Conservation (phyloP, 352 stramenopile species). For the Phytopythium oedochilum region DNA sequence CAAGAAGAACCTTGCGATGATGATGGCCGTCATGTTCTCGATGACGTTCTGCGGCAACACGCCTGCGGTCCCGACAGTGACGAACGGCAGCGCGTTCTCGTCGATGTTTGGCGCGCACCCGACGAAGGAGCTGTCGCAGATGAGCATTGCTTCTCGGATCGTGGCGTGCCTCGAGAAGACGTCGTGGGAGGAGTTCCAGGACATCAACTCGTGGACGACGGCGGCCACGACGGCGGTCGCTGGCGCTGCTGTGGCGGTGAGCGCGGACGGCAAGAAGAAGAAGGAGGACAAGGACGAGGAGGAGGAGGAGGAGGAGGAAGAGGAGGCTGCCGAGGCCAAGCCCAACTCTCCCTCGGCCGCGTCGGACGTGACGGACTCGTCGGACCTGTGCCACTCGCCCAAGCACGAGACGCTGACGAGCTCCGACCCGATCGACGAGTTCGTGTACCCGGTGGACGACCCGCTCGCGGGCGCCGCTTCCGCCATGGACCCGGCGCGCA, state of each 20-base stretch:
- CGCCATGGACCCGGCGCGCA: constrained; percentile 24
- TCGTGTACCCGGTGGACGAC: constrained; percentile 80
- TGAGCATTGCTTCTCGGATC: constrained; percentile 83
- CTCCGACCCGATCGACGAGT: constrained; percentile 74
- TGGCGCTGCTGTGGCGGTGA: constrained; percentile 24
- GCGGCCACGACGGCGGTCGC: constrained; percentile 25
- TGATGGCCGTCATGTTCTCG: constrained; percentile 87
- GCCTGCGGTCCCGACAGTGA: constrained; percentile 65
- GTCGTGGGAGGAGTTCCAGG: constrained; percentile 86
- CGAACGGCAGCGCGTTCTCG: constrained; percentile 69
- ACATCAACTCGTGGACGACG: constrained; percentile 72
- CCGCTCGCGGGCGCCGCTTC: constrained; percentile 52
- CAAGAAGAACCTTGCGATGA: constrained; percentile 89
- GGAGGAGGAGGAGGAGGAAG: constrained; percentile 13
- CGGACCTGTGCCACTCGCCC: constrained; percentile 48
- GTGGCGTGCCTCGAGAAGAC: constrained; percentile 85
- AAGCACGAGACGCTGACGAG: constrained; percentile 32
- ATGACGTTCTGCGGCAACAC: constrained; percentile 81
- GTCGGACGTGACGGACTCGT: constrained; percentile 68
- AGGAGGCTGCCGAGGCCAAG: constrained; percentile 7
- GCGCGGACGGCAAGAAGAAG: constrained; percentile 25
- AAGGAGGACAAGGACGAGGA: constrained; percentile 12
- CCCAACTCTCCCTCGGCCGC: constrained; percentile 48
- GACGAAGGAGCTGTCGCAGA: constrained; percentile 76
- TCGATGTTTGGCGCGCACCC: constrained; percentile 78